Evolutionary conservation across 257 asterid species (phyloP), one percentile per base, ranked within the genome.

Genomic region (Scutellaria barbata): DNA sequence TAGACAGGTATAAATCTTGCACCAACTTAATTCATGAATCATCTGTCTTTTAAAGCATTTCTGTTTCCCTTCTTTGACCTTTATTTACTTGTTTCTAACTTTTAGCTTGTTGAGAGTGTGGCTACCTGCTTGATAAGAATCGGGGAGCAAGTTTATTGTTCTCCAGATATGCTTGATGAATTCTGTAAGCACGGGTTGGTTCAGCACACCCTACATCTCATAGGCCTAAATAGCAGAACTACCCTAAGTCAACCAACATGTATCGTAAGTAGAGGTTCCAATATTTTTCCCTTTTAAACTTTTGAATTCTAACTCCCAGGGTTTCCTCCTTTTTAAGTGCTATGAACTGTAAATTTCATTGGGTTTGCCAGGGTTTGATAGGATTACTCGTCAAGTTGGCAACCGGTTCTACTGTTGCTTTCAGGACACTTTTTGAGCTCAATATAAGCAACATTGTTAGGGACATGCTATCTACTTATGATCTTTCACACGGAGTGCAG

Each of bases 71-170:
- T 78, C 47, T 61, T 67, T 78, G 63, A 73, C 60, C 50, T 22
- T 63, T n/a, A 46, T 18, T 33, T 22, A 63, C 46, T 4, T 63
- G 37, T 72, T 14, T 59, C 43, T 76, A 30, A 59, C 42, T 71
- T 78, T 69, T 83, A 95, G 99, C 88, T 95, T 66, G 98, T 92
- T 71, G 99, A 92, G 90, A 86, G 95, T 71, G 98, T 74, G 67
- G 89, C 88, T 58, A 87, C 88, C 73, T 89, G 98, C 92, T 88
- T 92, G 85, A 95, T 89, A 63, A 89, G 71, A 71, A 92, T 95
- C 46, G 94, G 80, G 46, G 96, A 95, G 69, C 86, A 80, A 76
- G 89, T 84, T 17, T 71, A 67, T 77, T 51, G 66, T 71, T 86
- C 88, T 72, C 74, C 94, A 56, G 87, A 85, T 20, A 76, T 89